phyloP scores from a whole-genome alignment of 768 basidiomycete species.

The Tephrocybe sp. region DNA sequence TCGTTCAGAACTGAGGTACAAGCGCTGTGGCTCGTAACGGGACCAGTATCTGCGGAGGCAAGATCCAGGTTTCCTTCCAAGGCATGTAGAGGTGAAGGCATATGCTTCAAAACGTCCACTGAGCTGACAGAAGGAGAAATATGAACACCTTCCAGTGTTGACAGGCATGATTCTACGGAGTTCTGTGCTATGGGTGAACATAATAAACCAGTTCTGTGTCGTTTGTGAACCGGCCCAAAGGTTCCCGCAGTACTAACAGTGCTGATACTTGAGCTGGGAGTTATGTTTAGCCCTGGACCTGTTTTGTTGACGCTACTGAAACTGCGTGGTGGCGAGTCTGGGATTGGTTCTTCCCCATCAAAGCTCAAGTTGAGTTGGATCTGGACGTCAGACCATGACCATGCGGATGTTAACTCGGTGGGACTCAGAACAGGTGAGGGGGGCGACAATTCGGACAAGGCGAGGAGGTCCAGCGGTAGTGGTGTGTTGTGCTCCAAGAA shows the following conservation, averaged over 20 bases:
- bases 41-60: no score
- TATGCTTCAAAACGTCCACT: background rate
- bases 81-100: background rate
- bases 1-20: no score
- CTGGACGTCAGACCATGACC: slow-evolving; percentile 52
- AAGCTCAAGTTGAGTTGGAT: slow-evolving; percentile 38
- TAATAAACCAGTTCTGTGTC: slow-evolving; percentile 4
- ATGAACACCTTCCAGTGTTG: background rate
- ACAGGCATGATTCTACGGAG: slow-evolving; percentile 4
- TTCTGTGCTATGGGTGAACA: slow-evolving; percentile 1
- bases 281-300: slow-evolving; percentile 3
- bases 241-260: slow-evolving; percentile 23
- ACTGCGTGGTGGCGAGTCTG: background rate
- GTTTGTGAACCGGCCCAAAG: slow-evolving; percentile 24
- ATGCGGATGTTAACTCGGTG: slow-evolving; percentile 31
- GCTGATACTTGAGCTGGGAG: slow-evolving; percentile 10
- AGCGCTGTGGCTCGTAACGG: no score
- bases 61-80: background rate
- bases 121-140: background rate
- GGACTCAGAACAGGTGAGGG: slow-evolving; percentile 48
- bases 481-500: background rate
- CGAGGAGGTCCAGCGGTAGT: slow-evolving; percentile 25
- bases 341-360: slow-evolving; percentile 4
- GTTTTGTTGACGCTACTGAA: background rate
- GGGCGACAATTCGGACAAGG: slow-evolving; percentile 36